Evolutionary conservation across 257 asterid species (phyloP).

Genomic region (Solanum chiquidenum): DNA sequence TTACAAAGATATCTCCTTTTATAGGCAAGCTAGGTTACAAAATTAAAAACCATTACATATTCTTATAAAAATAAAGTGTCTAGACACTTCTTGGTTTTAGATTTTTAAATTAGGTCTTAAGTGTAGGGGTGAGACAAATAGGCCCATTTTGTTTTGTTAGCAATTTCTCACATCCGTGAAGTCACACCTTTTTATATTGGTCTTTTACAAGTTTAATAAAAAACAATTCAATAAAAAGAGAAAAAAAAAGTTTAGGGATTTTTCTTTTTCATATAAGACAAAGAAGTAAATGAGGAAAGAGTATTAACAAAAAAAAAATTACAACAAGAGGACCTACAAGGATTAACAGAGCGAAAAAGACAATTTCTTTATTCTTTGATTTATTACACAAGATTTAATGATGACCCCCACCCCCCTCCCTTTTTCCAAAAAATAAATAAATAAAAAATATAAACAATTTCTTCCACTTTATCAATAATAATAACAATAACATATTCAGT

Average conservation of each 20-base stretch:
- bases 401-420: neutral
- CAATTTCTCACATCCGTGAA: neutral
- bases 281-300: neutral
- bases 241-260: neutral
- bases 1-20: neutral
- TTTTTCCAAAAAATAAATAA: too few species aligned
- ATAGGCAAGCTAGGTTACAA: neutral
- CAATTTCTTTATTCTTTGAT: neutral
- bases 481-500: too few species aligned
- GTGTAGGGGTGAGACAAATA: neutral
- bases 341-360: neutral
- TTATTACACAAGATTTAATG: neutral
- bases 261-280: neutral
- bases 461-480: neutral
- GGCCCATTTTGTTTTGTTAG: neutral
- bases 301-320: neutral
- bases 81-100: neutral
- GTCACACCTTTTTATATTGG: neutral
- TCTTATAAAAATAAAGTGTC: neutral
- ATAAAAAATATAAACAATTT: neutral
- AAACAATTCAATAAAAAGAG: neutral
- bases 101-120: neutral
- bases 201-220: neutral
- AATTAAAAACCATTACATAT: neutral
- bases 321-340: neutral